phyloP scores from a whole-genome alignment of 1,284 basidiomycete species.

The Rhodotorula sp. region DNA sequence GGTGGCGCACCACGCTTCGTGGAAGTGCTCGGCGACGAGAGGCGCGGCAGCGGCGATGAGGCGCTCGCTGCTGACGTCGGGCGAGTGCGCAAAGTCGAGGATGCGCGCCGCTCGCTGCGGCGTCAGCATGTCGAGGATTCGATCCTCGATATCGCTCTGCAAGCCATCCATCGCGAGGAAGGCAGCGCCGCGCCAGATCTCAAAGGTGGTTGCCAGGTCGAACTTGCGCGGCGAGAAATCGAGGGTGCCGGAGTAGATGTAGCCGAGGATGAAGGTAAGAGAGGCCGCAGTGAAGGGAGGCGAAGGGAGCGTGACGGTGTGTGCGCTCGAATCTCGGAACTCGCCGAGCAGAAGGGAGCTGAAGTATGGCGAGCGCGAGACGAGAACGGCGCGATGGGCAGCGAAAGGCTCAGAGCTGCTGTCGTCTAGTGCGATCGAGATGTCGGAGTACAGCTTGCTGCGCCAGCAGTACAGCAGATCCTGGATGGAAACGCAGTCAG shows the following conservation, averaged over 20 bases:
- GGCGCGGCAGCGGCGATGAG: conserved; percentile 70
- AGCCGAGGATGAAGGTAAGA: conserved; percentile 87
- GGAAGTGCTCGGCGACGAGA: conserved; percentile 75
- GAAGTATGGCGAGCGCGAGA: conserved; percentile 87
- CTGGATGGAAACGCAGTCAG: conserved; percentile 55
- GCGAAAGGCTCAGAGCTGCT: conserved; percentile 75
- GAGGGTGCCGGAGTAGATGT: conserved; percentile 90
- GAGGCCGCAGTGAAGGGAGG: conserved; percentile 95
- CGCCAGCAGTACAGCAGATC: conserved; percentile 97
- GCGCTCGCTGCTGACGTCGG: conserved; percentile 71
- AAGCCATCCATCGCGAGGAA: conserved; percentile 79
- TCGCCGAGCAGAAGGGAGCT: conserved; percentile 63
- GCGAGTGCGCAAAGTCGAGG: conserved; percentile 70
- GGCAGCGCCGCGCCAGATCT: conserved; percentile 77
- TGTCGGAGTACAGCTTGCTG: conserved; percentile 85
- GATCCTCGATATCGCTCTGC: conserved; percentile 73
- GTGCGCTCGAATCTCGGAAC: conserved; percentile 54
- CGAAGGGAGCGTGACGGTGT: conserved; percentile 69
- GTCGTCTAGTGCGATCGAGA: conserved; percentile 71
- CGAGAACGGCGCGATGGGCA: conserved; percentile 88
- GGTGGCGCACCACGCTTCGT: conserved; percentile 74
- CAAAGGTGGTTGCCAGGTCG: conserved; percentile 87
- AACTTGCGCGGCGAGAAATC: conserved; percentile 89
- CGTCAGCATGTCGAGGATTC: conserved; percentile 71
- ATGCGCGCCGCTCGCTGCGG: conserved; percentile 68